Conservation (phyloP, 1,284 basidiomycete genomes). For the Leccinum griseonigrum region DNA sequence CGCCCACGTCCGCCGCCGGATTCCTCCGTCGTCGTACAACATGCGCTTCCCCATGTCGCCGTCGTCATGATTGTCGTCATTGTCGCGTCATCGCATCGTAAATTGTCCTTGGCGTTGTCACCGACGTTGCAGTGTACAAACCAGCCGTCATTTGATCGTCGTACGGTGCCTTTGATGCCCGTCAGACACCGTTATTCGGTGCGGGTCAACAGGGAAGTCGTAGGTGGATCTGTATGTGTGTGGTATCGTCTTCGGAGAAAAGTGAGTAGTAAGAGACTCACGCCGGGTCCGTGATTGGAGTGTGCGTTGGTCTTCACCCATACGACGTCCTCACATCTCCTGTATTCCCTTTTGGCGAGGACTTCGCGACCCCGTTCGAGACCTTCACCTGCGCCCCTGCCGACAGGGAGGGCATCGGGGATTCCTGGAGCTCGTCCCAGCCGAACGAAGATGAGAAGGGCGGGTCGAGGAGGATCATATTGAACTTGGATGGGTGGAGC, state of each 20-base stretch:
- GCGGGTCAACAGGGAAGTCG: conserved; percentile 78
- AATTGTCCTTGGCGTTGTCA: conserved; percentile 23
- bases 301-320: conserved; percentile 92
- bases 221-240: conserved; percentile 71
- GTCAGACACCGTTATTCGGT: conserved; percentile 97
- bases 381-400: conserved; percentile 86
- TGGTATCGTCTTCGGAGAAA: too few relatives aligned
- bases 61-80: too few relatives aligned
- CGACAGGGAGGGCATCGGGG: conserved; percentile 89
- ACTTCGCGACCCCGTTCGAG: conserved; percentile 91
- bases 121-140: conserved; percentile 98
- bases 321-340: conserved; percentile 94
- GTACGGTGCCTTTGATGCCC: conserved; percentile 96
- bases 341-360: conserved; percentile 92
- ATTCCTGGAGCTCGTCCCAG: conserved; percentile 79
- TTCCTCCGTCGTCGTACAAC: too few relatives aligned
- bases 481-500: conserved; percentile 76
- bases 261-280: conserved; percentile 34
- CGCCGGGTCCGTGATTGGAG: conserved; percentile 68
- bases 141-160: conserved; percentile 89
- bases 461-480: conserved; percentile 91
- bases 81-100: too few relatives aligned
- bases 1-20: too few relatives aligned
- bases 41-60: too few relatives aligned
- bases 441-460: conserved; percentile 80